phyloP scores from a whole-genome alignment of 176 grass and related monocot species.

The Triticum dicoccoides region DNA sequence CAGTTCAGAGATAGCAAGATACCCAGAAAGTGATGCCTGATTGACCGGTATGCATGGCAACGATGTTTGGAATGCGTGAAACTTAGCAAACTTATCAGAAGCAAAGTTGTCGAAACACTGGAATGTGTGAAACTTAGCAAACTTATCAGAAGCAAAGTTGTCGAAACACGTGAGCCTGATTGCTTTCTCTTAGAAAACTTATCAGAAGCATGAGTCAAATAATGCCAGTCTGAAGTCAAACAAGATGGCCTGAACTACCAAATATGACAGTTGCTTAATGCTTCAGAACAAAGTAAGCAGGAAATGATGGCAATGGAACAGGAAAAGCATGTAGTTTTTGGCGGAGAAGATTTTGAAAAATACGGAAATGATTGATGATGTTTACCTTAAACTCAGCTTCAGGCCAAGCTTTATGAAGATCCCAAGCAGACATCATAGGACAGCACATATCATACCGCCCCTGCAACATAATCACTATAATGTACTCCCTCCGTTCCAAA shows the following conservation, averaged over 20 bases:
- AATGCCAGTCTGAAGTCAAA: background rate
- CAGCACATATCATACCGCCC: slow-evolving; percentile 94
- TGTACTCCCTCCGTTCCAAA: too few species aligned
- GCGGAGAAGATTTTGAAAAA: background rate
- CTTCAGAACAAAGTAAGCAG: background rate
- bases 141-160: background rate
- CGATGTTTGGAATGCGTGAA: background rate
- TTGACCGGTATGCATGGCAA: background rate
- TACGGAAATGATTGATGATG: background rate
- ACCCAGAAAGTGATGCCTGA: background rate
- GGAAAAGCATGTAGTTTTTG: background rate
- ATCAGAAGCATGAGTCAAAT: background rate
- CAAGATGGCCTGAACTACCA: background rate
- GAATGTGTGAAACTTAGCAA: background rate
- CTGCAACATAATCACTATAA: slow-evolving; percentile 45
- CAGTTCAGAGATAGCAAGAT: background rate
- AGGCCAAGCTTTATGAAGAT: slow-evolving; percentile 98
- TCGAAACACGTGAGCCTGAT: background rate
- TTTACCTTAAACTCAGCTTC: slow-evolving; percentile 89
- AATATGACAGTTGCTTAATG: background rate
- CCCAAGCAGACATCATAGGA: slow-evolving; percentile 98
- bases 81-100: background rate
- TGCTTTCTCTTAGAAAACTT: background rate
- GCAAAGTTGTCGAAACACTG: background rate
- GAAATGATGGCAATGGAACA: background rate